phyloP scores from a whole-genome alignment of 305 asterid genomes.

The Andrographis paniculata region DNA sequence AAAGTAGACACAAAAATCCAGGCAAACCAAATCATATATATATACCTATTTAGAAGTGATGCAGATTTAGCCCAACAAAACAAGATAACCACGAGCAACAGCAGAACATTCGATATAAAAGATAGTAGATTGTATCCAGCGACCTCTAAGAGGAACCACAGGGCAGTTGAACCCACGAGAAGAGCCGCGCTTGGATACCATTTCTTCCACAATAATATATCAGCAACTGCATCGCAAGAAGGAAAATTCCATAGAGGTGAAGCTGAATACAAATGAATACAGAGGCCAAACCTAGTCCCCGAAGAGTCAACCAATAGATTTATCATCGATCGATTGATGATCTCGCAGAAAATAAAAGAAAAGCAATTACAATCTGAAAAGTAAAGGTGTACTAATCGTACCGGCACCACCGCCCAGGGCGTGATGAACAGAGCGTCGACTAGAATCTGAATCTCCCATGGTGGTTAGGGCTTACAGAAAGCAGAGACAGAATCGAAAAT shows the following conservation, averaged over 20 bases:
- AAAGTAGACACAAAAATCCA: too few species aligned
- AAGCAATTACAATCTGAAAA: neutral
- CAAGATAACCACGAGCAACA: conserved; percentile 59
- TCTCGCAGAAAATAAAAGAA: neutral
- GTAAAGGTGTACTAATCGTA: conserved; percentile 5
- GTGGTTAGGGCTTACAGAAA: too few species aligned
- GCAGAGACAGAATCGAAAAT: too few species aligned
- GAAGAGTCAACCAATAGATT: too few species aligned
- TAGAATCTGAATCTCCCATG: too few species aligned
- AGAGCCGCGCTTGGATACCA: conserved; percentile 34
- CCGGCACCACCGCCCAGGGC: conserved; percentile 86
- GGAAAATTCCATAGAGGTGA: neutral
- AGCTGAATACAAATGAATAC: neutral
- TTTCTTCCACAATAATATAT: conserved; percentile 73
- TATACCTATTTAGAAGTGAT: conserved; percentile 85
- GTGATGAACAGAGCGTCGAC: conserved; percentile 40
- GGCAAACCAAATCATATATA: too few species aligned
- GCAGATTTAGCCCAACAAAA: conserved; percentile 98
- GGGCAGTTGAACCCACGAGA: conserved; percentile 49
- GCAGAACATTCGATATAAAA: conserved; percentile 56
- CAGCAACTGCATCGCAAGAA: conserved; percentile 78
- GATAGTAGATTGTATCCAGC: conserved; percentile 70
- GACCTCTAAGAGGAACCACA: conserved; percentile 77
- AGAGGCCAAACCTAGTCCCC: too few species aligned
- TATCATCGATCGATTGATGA: neutral